A percentile compares a stretch with the other conserved stretches of the same genome.
Conservation (phyloP, 2,329 filamentous ascomycete genomes). For the Talaromyces atroroseus region DNA sequence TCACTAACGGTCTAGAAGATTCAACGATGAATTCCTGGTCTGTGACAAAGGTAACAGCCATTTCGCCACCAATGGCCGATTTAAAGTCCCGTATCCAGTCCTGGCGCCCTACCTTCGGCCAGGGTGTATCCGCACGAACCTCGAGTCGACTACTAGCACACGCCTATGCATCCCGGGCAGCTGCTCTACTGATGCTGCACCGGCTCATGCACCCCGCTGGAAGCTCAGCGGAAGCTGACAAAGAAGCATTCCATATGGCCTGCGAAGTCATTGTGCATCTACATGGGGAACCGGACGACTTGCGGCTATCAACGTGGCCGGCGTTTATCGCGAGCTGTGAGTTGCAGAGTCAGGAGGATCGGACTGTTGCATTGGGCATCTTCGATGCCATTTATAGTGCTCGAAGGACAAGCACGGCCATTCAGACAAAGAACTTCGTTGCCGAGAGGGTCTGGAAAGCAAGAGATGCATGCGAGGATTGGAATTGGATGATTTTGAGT, state of each 20-base stretch:
- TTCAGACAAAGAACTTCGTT: slow-evolving; percentile 23
- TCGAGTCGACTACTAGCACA: slow-evolving; percentile 25
- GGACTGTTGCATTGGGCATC: slow-evolving; percentile 18
- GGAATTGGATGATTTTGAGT: slow-evolving; percentile 28
- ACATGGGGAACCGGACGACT: slow-evolving; percentile 18
- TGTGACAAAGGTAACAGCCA: background rate
- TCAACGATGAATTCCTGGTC: background rate
- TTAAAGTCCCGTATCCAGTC: slow-evolving; percentile 11
- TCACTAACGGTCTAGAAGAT: background rate
- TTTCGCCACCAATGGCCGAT: background rate
- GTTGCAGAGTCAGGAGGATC: slow-evolving; percentile 20
- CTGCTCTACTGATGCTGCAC: slow-evolving; percentile 24
- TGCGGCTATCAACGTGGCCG: slow-evolving; percentile 27
- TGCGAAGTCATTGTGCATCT: slow-evolving; percentile 27
- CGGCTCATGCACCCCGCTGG: slow-evolving; percentile 22
- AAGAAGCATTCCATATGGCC: slow-evolving; percentile 21
- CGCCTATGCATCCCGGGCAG: slow-evolving; percentile 23
- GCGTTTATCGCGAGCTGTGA: slow-evolving; percentile 27
- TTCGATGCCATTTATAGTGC: slow-evolving; percentile 23
- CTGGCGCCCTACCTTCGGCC: slow-evolving; percentile 22
- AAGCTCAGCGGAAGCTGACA: slow-evolving; percentile 18
- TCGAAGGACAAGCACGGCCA: slow-evolving; percentile 23
- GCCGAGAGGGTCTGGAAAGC: slow-evolving; percentile 25
- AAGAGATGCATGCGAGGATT: slow-evolving; percentile 21
- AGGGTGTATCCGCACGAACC: slow-evolving; percentile 19